Evolutionary conservation across 345 rosid genomes (phyloP).

Genomic region (Populus tremula): DNA sequence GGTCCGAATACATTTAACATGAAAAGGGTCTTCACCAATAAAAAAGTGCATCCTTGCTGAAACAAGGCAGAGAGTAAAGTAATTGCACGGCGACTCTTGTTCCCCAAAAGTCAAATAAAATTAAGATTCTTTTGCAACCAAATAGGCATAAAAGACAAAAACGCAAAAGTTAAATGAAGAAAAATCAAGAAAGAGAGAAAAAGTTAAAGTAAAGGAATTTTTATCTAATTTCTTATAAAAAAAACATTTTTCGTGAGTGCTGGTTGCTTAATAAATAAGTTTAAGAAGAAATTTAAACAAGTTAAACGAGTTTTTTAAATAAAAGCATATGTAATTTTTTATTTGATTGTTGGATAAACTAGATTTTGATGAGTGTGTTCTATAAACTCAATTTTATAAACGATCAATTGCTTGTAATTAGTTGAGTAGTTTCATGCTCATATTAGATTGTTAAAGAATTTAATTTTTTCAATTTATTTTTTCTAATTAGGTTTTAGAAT

Average conservation of each 20-base stretch:
- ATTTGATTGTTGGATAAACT: too few species aligned
- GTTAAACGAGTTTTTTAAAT: not conserved
- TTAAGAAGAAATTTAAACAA: too few species aligned
- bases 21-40: not conserved
- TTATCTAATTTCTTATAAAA: too few species aligned
- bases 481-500: too few species aligned
- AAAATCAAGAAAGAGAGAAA: not conserved
- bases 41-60: not conserved
- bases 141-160: not conserved
- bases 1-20: not conserved
- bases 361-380: too few species aligned
- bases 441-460: too few species aligned
- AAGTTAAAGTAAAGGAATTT: too few species aligned
- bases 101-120: not conserved
- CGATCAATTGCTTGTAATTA: too few species aligned
- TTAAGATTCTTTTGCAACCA: not conserved
- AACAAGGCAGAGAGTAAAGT: not conserved
- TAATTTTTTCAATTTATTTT: too few species aligned
- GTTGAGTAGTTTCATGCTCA: too few species aligned
- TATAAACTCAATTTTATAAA: too few species aligned
- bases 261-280: not conserved
- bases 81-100: not conserved
- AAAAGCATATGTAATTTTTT: not conserved
- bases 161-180: not conserved
- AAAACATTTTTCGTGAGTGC: not conserved